phyloP scores from a whole-genome alignment of 805 yeast species.

The Suhomyces prunicola region DNA sequence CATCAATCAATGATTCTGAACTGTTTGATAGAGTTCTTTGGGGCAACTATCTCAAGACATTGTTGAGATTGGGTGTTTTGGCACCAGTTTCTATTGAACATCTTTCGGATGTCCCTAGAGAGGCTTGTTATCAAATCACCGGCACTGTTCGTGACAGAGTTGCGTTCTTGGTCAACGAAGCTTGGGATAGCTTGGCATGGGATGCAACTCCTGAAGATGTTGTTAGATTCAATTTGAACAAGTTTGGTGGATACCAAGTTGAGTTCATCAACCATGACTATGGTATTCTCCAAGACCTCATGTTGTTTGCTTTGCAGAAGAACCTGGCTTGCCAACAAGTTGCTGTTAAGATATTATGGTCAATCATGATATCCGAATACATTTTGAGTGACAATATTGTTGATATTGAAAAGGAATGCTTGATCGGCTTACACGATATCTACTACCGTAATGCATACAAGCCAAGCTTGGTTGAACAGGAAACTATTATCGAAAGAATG shows the following conservation, averaged over 20 bases:
- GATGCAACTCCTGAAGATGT: conserved; percentile 52
- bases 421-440: conserved; percentile 61
- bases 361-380: conserved; percentile 66
- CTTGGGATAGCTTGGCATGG: conserved; percentile 78
- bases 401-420: conserved; percentile 61
- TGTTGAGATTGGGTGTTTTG: conserved; percentile 59
- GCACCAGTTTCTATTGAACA: conserved; percentile 69
- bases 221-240: conserved; percentile 54
- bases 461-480: conserved; percentile 55
- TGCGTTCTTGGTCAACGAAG: conserved; percentile 49
- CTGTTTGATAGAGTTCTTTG: conserved; percentile 59
- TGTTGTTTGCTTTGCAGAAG: conserved; percentile 67
- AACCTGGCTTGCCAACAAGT: conserved; percentile 57
- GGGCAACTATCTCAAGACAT: conserved; percentile 61
- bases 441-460: conserved; percentile 56
- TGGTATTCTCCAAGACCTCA: conserved; percentile 59
- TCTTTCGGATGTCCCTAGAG: conserved; percentile 67
- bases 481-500: conserved; percentile 48
- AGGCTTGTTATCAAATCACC: conserved; percentile 62
- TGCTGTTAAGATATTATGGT: conserved; percentile 68
- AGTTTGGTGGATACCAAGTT: conserved; percentile 70
- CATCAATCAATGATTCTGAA: conserved; percentile 49
- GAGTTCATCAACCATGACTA: conserved; percentile 56
- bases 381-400: conserved; percentile 53
- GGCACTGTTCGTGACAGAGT: conserved; percentile 61